Conservation (phyloP, 2,329 filamentous ascomycete genomes). For the Remersonia thermophila region DNA sequence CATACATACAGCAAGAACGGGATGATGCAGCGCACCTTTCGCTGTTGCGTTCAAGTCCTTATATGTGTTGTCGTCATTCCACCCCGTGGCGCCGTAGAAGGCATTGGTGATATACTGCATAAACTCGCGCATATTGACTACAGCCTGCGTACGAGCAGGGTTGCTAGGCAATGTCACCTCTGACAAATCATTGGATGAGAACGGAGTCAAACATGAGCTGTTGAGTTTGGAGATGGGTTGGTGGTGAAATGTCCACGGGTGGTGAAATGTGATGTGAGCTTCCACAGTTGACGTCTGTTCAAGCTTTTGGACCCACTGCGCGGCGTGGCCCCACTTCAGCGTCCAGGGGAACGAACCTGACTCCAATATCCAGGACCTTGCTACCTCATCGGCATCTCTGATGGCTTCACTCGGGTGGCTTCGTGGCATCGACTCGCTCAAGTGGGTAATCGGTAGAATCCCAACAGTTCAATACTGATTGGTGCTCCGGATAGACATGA, state of each 20-base stretch:
- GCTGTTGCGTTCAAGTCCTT: slow-evolving; percentile 19
- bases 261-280: neutral
- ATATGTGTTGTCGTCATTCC: slow-evolving; percentile 21
- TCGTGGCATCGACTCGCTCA: too few species aligned
- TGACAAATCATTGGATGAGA: slow-evolving; percentile 8
- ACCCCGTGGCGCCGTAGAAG: slow-evolving; percentile 19
- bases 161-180: slow-evolving; percentile 9
- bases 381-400: too few species aligned
- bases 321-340: neutral
- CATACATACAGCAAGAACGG: neutral
- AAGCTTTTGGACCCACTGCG: too few species aligned
- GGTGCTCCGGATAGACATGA: too few species aligned
- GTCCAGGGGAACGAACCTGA: neutral
- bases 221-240: neutral
- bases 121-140: slow-evolving; percentile 19
- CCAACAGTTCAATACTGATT: too few species aligned
- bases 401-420: too few species aligned
- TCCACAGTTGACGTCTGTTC: neutral
- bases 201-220: neutral
- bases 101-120: slow-evolving; percentile 21
- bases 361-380: too few species aligned
- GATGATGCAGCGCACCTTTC: slow-evolving; percentile 8
- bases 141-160: slow-evolving; percentile 7
- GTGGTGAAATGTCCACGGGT: neutral
- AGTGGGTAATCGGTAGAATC: too few species aligned